Conservation (phyloP, 176 grass and related monocot genomes). For the Eremochloa ophiuroides region DNA sequence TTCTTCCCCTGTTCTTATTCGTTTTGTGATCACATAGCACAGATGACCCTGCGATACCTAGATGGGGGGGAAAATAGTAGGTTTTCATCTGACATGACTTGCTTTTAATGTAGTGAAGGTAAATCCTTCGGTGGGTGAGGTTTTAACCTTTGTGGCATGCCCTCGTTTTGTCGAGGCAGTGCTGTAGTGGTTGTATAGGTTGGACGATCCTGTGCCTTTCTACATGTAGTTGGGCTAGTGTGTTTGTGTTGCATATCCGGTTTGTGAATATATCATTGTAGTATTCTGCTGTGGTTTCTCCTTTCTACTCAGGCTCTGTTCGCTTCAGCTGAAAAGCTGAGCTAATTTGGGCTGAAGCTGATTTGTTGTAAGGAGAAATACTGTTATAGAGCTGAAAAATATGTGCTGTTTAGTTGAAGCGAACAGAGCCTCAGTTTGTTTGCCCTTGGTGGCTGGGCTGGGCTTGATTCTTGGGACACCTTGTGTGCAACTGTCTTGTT, state of each 20-base stretch:
- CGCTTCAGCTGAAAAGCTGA: too few species aligned
- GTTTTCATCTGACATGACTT: conserved; percentile 53
- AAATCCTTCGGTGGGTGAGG: conserved; percentile 39
- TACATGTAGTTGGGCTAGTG: conserved; percentile 42
- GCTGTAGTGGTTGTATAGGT: conserved; percentile 64
- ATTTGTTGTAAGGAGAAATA: too few species aligned
- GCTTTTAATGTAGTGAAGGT: conserved; percentile 42
- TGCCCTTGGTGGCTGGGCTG: neutral
- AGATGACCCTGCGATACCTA: conserved; percentile 54
- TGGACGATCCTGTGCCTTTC: conserved; percentile 25
- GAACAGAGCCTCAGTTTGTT: too few species aligned
- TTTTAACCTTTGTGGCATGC: conserved; percentile 47
- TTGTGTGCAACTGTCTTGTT: neutral
- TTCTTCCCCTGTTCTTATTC: conserved; percentile 37
- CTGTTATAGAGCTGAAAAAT: too few species aligned
- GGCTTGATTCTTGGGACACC: neutral
- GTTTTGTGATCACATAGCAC: conserved; percentile 65
- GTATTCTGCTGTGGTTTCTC: neutral
- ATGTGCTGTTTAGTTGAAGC: too few species aligned
- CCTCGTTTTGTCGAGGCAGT: conserved; percentile 49
- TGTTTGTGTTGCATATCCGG: conserved; percentile 39
- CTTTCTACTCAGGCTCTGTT: too few species aligned
- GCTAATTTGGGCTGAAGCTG: too few species aligned
- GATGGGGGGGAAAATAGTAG: conserved; percentile 52
- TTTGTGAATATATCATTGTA: conserved; percentile 74